A percentile compares a stretch with the other conserved stretches of the same genome.
These are phyloP conservation scores for Fraxinus cuspidata DNA, from an alignment of 257 asterid species.

Conservation along the genomic window DNA sequence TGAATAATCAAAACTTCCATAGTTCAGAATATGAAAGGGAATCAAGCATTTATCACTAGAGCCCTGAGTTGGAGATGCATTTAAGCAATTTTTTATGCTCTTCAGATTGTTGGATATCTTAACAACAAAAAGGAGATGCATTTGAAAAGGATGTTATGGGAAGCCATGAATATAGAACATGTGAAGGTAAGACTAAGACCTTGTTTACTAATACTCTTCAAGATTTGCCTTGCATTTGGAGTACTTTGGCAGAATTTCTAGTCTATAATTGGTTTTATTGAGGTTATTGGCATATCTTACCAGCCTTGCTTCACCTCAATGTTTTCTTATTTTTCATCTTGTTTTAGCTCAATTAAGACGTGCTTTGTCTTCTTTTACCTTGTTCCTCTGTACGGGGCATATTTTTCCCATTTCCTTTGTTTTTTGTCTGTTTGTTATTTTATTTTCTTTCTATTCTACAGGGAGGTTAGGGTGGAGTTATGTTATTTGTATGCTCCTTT, in stretches of 20 bases:
- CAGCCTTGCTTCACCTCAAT: background rate
- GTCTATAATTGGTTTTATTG: background rate
- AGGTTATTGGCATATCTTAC: background rate
- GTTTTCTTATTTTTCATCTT: background rate
- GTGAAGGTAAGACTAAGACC: constrained; percentile 40
- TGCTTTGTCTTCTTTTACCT: background rate
- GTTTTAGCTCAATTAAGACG: background rate
- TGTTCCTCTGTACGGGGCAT: background rate
- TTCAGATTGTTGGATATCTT: constrained; percentile 60
- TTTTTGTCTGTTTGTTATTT: too few relatives aligned
- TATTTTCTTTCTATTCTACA: too few relatives aligned
- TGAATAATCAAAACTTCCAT: background rate
- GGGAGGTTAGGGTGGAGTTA: too few relatives aligned
- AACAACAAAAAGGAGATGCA: constrained; percentile 49
- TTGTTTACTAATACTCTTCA: constrained; percentile 23
- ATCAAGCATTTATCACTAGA: background rate
- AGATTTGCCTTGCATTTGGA: background rate
- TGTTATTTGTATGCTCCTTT: background rate
- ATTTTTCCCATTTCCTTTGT: background rate
- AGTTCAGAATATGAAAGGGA: background rate
- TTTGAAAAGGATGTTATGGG: constrained; percentile 61
- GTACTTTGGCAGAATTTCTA: constrained; percentile 5
- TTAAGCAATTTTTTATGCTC: constrained; percentile 12
- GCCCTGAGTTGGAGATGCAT: background rate
- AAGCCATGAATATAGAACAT: constrained; percentile 43